These are phyloP conservation scores for Clonostachys rosea DNA, from an alignment of 2,329 filamentous ascomycete species.

Conservation along the genomic window DNA sequence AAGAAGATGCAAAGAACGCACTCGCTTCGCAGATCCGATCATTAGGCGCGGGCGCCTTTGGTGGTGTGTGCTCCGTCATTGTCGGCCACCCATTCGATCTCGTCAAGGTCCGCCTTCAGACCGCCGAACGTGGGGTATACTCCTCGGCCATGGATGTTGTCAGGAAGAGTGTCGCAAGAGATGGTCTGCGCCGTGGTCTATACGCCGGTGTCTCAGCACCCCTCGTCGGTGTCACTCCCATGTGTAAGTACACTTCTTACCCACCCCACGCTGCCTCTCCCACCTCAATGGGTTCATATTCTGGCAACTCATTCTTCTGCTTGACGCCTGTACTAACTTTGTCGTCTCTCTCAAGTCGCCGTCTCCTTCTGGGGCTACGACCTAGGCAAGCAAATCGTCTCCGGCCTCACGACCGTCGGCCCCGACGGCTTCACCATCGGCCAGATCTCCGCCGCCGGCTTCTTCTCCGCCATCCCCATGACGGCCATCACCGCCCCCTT, in stretches of 20 bases:
- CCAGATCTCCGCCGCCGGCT: conserved; percentile 87
- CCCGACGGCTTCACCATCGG: conserved; percentile 74
- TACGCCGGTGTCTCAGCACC: conserved; percentile 98
- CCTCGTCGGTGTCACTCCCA: conserved; percentile 91
- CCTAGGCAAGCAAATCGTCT: conserved; percentile 85
- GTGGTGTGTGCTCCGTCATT: conserved; percentile 88
- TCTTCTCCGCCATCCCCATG: conserved; percentile 97
- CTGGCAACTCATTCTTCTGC: not conserved
- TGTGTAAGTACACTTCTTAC: conserved; percentile 67
- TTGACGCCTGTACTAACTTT: not conserved
- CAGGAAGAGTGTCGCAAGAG: conserved; percentile 77
- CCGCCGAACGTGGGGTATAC: conserved; percentile 91
- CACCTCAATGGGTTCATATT: not conserved
- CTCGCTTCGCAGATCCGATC: conserved; percentile 61
- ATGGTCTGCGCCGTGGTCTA: conserved; percentile 74
- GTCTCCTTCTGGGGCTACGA: conserved; percentile 86
- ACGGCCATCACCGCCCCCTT: conserved; percentile 98
- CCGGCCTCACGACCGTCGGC: conserved; percentile 57
- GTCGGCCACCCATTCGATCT: conserved; percentile 97
- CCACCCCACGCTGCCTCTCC: not conserved
- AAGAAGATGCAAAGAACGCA: conserved; percentile 31
- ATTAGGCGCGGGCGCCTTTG: conserved; percentile 84
- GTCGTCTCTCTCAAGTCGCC: conserved; percentile 43
- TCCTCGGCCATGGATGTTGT: conserved; percentile 88
- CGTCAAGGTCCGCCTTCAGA: conserved; percentile 96